Conservation (phyloP, 495 filamentous ascomycete species). For the Annulohypoxylon maeteangense region DNA sequence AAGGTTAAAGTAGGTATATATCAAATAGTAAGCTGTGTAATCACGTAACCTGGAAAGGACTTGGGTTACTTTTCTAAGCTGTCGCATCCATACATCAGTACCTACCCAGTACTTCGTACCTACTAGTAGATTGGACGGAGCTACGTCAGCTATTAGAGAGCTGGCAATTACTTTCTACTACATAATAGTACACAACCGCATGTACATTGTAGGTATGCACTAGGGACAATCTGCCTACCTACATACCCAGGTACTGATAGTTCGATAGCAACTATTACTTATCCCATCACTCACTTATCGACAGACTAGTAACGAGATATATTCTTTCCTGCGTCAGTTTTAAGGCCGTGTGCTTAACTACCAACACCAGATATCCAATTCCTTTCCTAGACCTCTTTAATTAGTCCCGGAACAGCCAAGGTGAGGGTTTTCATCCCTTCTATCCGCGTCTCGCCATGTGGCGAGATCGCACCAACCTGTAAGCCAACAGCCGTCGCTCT, state of each 20-base stretch:
- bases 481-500: slow-evolving; percentile 44
- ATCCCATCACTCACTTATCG: slow-evolving; percentile 25
- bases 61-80: slow-evolving; percentile 2
- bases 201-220: neutral
- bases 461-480: slow-evolving; percentile 99
- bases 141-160: slow-evolving; percentile 47
- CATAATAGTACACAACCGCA: slow-evolving; percentile 10
- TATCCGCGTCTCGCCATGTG: slow-evolving; percentile 77
- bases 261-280: slow-evolving; percentile 6
- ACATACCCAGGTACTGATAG: neutral
- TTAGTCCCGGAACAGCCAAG: slow-evolving; percentile 25
- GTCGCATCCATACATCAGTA: neutral
- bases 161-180: slow-evolving; percentile 18
- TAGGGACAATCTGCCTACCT: neutral
- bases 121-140: slow-evolving; percentile 23
- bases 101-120: neutral
- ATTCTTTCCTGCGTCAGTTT: neutral
- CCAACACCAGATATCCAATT: slow-evolving; percentile 8
- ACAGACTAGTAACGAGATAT: slow-evolving; percentile 3
- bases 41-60: slow-evolving; percentile 15
- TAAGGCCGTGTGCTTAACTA: neutral
- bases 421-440: slow-evolving; percentile 53
- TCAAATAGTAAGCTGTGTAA: neutral
- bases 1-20: neutral
- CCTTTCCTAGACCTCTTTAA: slow-evolving; percentile 12